Evolutionary conservation across 2,329 filamentous ascomycete genomes (phyloP).

Genomic region (Aureobasidium mangrovei): DNA sequence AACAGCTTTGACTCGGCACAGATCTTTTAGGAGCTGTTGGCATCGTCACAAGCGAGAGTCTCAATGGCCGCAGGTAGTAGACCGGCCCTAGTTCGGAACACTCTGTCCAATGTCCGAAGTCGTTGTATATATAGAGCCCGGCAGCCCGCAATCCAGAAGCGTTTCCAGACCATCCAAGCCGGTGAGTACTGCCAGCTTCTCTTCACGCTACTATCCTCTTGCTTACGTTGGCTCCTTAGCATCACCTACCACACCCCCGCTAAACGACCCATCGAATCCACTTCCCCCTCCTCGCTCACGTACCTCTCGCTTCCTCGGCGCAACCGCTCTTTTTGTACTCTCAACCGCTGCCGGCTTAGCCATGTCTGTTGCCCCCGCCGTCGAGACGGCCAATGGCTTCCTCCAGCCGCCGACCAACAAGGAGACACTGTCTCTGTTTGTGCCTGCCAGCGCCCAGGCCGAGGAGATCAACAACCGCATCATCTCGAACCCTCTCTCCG

Average conservation of each 20-base stretch:
- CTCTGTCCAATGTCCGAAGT: not conserved
- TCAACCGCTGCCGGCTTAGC: constrained; percentile 47
- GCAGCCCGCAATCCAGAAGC: constrained; percentile 12
- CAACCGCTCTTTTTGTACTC: constrained; percentile 40
- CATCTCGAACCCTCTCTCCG: constrained; percentile 63
- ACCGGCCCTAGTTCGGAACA: constrained; percentile 2
- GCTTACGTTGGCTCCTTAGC: not conserved
- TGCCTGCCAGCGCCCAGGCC: constrained; percentile 43
- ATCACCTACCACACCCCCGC: not conserved
- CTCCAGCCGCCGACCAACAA: constrained; percentile 55
- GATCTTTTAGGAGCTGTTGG: not conserved
- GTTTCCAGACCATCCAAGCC: constrained; percentile 2
- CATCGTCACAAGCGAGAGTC: not conserved
- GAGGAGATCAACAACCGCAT: constrained; percentile 62
- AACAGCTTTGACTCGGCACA: not conserved
- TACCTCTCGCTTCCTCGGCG: constrained; percentile 34
- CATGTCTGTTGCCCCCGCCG: constrained; percentile 47
- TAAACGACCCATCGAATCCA: not conserved
- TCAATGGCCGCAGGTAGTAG: not conserved
- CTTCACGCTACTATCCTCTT: not conserved
- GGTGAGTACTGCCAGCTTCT: not conserved
- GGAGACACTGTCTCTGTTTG: constrained; percentile 62
- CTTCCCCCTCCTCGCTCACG: constrained; percentile 17
- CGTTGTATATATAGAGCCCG: constrained; percentile 8
- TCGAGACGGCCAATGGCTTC: constrained; percentile 41